phyloP scores from a whole-genome alignment of 176 grass and related monocot species.

The Cymbopogon citratus region DNA sequence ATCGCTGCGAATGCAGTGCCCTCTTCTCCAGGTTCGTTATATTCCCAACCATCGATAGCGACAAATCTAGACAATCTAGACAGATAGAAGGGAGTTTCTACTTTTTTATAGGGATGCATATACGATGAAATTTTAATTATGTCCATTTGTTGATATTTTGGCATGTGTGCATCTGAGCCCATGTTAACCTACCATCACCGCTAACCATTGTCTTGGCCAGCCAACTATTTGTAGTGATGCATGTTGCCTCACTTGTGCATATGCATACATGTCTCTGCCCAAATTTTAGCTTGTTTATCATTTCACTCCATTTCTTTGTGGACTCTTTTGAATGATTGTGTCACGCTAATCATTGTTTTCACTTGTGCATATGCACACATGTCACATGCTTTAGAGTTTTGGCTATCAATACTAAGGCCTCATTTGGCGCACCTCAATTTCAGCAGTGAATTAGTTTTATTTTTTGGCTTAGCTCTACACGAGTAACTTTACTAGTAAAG shows the following conservation, averaged over 20 bases:
- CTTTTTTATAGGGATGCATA: background rate
- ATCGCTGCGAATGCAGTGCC: slow-evolving; percentile 85
- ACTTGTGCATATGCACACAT: too few species aligned
- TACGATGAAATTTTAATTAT: background rate
- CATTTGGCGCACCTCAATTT: too few species aligned
- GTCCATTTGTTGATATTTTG: background rate
- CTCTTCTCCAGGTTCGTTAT: slow-evolving; percentile 99
- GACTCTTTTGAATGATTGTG: background rate
- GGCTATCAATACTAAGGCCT: background rate
- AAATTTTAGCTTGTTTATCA: background rate
- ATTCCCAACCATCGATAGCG: too few species aligned
- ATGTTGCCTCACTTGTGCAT: background rate
- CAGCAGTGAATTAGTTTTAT: too few species aligned
- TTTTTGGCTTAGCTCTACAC: too few species aligned
- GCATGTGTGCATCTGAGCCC: background rate
- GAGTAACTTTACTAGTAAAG: too few species aligned
- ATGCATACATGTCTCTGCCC: background rate
- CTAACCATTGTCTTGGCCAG: background rate
- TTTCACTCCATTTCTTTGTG: background rate
- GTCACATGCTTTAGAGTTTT: slow-evolving; percentile 42
- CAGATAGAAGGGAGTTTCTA: too few species aligned
- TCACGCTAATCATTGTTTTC: too few species aligned
- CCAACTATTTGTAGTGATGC: background rate
- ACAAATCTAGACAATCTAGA: too few species aligned
- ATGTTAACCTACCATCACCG: too few species aligned